Evolutionary conservation across 2,329 filamentous ascomycete species (phyloP), one percentile per base, ranked within the genome.

Genomic region (Didymella segeticola): DNA sequence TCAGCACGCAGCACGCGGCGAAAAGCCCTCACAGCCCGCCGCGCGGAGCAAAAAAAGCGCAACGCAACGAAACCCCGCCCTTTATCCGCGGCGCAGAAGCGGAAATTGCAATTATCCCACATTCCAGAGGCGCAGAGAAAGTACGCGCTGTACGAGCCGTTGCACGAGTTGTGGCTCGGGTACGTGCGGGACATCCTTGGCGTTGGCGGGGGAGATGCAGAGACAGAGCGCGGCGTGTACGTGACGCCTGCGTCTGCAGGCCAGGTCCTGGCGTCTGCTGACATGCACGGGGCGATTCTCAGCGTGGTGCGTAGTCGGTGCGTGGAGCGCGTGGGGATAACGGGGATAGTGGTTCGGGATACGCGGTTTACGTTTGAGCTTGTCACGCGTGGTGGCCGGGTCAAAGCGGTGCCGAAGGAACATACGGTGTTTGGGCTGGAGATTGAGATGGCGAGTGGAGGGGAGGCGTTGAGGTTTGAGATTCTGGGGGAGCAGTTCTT

Each of bases 301-400:
- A 86, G 92, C 76, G 91, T 98, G 19, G 89, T 93, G 49, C 79
- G 93, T 64, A 95, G 92, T 73, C 78, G 84, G 25, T 97, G 93
- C 72, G 84, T 89, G 14, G 87, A 89, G 47, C 82, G 93, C 14
- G 93, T 99, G 0, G 93, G 95, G 0, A 76, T 93, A 47, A 85
- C 81, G 65, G 95, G 95, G 14, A 93, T 98, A 64, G 89, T 98
- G 56, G 86, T 97, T 33, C 87, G 90, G 71, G 95, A 99, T 77
- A 88, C 89, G 45, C 91, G 89, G 71, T 93, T 89, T 68, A 88
- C 89, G 1, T 90, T 98, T 75, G 90, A 96, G 73, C 78, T 99
- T 57, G 83, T 98, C 31, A 96, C n/a, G n/a, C n/a, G n/a, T n/a
- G n/a, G n/a, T n/a, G n/a, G n/a, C n/a, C n/a, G n/a, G n/a, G n/a